phyloP scores from a whole-genome alignment of 139 green algal genomes.

The Parachlorella kessleri region DNA sequence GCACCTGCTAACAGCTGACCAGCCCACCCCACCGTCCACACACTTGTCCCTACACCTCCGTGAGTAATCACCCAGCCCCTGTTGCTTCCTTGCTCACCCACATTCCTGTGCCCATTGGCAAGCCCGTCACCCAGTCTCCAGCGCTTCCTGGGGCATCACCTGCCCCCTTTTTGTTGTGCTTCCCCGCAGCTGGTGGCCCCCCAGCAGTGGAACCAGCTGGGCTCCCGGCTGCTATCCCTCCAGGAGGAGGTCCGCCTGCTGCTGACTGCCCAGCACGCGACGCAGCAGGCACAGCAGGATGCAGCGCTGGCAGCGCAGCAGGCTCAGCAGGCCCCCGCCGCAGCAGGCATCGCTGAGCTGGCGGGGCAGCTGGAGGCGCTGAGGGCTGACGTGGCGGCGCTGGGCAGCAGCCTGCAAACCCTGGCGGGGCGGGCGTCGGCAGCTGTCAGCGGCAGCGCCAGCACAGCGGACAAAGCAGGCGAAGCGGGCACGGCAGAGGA shows the following conservation, averaged over 20 bases:
- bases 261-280: background rate
- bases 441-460: background rate
- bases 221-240: conserved; percentile 16
- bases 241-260: conserved; percentile 4
- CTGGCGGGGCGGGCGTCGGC: background rate
- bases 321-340: background rate
- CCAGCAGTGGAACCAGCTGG: conserved; percentile 41
- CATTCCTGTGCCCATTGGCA: too few species aligned
- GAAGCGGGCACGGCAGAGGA: background rate
- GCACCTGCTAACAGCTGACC: too few species aligned
- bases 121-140: too few species aligned
- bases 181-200: conserved; percentile 20
- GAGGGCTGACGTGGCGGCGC: conserved; percentile 5
- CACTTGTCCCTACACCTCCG: too few species aligned
- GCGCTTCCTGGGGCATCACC: too few species aligned
- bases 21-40: too few species aligned
- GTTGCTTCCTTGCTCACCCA: too few species aligned
- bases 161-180: too few species aligned
- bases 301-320: background rate
- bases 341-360: background rate
- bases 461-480: background rate
- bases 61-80: too few species aligned
- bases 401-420: background rate
- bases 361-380: conserved; percentile 15
- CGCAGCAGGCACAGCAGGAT: background rate